Base-by-base conservation (phyloP, 2,329 filamentous ascomycete species). In the Monilinia polystroma region DNA sequence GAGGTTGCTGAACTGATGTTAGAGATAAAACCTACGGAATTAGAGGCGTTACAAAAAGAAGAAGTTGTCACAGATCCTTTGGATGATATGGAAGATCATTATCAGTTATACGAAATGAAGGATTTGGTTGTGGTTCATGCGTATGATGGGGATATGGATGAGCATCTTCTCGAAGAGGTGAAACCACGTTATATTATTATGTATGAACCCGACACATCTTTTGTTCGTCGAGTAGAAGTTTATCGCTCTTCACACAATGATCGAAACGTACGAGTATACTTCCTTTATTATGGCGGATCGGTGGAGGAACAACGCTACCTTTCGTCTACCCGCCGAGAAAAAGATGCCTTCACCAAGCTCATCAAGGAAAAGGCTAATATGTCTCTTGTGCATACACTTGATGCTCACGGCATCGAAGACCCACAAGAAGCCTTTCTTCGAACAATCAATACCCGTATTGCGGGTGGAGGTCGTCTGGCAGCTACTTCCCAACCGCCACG, bases 281-380 rank as follows among this genome's bases (percentile, higher is more conserved):
- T 98, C 77, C 87, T 98, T 82, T 98, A 96, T 80, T 99, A 99
- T 71, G 90, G 92, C 45, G 90, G 90, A 3, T 97, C 93, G 1
- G 93, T 98, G 1, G 94, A 99, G 78, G 95, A 99, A 77, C 94
- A 98, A 77, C 87, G 91, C 32, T 98, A 97, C 75, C 84, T 98
- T 3, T 92, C 92, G 29, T 87, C 90, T 0, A 92, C 98, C 3
- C 87, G 95, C n/a, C 86, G 92, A 67, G 95, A 99, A 76, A 99
- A 99, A 77, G 95, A 99, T 76, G 89, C 93, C 1, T 99, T 99
- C 74, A 96, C 94, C 3, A 92, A 90, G 70, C 84, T 98, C 41
- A 98, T 99, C 81, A 93, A 92, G 72, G 95, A 99, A 80, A 91
- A 94, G 68, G 92, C 92, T 71, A 89, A 87, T 76, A 98, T 99